Evolutionary conservation across 108 stramenopile species (phyloP).

Genomic region (Nitzschia putrida): DNA sequence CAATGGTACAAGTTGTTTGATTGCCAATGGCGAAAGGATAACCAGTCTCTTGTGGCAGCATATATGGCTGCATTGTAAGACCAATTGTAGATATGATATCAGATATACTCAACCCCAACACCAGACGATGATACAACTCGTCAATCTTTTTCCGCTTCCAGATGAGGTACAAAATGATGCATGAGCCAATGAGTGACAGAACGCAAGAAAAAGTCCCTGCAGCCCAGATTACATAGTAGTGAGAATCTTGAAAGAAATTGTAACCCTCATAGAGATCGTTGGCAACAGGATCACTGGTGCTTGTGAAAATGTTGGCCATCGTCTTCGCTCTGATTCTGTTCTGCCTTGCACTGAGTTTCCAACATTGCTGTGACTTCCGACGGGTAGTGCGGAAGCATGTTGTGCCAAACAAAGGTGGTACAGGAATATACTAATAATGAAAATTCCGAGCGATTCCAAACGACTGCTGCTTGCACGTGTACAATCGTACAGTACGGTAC

Average conservation of each 20-base stretch:
- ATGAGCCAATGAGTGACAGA: not conserved
- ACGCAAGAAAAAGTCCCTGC: not conserved
- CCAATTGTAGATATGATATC: not conserved
- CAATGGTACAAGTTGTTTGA: not conserved
- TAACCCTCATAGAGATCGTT: too few relatives aligned
- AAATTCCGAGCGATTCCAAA: too few relatives aligned
- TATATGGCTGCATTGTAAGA: not conserved
- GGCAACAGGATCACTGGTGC: too few relatives aligned
- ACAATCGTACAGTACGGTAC: too few relatives aligned
- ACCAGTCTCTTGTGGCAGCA: not conserved
- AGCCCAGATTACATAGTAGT: not conserved
- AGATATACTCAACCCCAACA: not conserved
- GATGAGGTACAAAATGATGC: not conserved
- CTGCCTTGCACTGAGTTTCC: too few relatives aligned
- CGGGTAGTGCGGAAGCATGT: too few relatives aligned
- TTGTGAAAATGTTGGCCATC: too few relatives aligned
- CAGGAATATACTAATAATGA: too few relatives aligned
- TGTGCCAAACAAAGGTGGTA: too few relatives aligned
- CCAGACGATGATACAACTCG: not conserved
- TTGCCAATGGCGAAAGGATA: not conserved
- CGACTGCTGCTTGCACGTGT: too few relatives aligned
- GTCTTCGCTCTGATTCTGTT: too few relatives aligned
- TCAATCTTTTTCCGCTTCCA: not conserved
- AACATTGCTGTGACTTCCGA: too few relatives aligned
- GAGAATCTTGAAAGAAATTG: not conserved